Percentiles rank a stretch among this genome's conserved stretches.
Conservation (phyloP, 139 green algal genomes). For the Micromonas pusilla region DNA sequence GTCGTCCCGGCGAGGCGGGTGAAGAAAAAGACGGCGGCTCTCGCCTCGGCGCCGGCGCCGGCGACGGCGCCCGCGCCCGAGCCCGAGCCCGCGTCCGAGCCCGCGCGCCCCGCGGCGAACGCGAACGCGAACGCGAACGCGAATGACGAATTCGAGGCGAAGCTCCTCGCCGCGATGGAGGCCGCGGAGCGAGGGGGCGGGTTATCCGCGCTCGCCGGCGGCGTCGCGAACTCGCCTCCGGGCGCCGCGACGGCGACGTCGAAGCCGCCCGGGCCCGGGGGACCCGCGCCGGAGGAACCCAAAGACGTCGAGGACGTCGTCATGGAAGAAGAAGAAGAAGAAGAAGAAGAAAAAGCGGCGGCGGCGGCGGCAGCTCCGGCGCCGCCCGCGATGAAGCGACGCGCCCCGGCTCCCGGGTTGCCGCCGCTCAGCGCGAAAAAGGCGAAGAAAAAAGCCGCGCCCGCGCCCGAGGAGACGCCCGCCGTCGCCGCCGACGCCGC, state of each 20-base stretch:
- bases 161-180: neutral
- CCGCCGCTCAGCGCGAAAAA: too few species aligned
- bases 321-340: too few species aligned
- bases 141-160: conserved; percentile 1
- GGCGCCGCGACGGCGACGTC: neutral
- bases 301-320: too few species aligned
- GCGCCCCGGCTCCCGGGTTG: too few species aligned
- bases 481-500: neutral
- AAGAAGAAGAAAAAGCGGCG: too few species aligned
- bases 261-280: too few species aligned
- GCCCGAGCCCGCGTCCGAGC: neutral
- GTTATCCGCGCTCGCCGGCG: neutral
- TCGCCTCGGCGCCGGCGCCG: neutral
- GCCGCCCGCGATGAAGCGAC: too few species aligned
- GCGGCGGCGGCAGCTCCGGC: too few species aligned
- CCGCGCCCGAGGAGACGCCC: too few species aligned
- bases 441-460: too few species aligned
- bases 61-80: neutral
- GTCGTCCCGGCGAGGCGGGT: too few species aligned
- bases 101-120: neutral
- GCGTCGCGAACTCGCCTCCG: neutral
- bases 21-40: neutral
- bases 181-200: neutral
- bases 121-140: neutral
- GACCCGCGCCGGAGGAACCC: too few species aligned